A percentile compares a stretch with the other conserved stretches of the same genome.
Conservation (phyloP, 208 protist species). For the Leishmania turanica region DNA sequence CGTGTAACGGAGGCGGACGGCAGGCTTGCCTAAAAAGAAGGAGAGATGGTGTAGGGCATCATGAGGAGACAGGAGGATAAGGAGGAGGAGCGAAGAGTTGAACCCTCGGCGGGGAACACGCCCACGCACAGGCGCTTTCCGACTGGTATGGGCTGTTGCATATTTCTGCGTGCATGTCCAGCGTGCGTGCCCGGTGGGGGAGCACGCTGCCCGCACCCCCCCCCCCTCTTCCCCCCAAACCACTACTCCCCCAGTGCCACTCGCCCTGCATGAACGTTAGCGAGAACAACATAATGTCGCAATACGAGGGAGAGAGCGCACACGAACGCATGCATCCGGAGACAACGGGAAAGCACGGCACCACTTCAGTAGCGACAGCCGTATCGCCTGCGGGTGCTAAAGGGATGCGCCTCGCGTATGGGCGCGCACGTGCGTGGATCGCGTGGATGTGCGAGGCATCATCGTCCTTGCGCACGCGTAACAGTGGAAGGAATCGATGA, state of each 20-base stretch:
- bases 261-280: not conserved
- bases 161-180: not conserved
- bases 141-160: not conserved
- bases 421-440: not conserved
- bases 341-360: not conserved
- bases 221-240: not conserved
- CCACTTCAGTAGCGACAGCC: not conserved
- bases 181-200: not conserved
- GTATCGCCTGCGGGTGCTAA: not conserved
- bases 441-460: not conserved
- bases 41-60: not conserved
- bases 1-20: not conserved
- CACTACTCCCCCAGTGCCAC: not conserved
- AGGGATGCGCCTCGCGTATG: not conserved
- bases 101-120: not conserved
- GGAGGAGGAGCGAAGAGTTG: not conserved
- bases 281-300: not conserved
- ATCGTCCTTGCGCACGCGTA: not conserved
- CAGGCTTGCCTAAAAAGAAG: not conserved
- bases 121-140: not conserved
- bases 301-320: not conserved
- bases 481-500: not conserved
- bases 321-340: not conserved
- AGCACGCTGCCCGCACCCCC: not conserved
- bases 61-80: not conserved